These are phyloP conservation scores for Parastagonospora nodorum DNA, from an alignment of 2,329 filamentous ascomycete species.

Conservation along the genomic window DNA sequence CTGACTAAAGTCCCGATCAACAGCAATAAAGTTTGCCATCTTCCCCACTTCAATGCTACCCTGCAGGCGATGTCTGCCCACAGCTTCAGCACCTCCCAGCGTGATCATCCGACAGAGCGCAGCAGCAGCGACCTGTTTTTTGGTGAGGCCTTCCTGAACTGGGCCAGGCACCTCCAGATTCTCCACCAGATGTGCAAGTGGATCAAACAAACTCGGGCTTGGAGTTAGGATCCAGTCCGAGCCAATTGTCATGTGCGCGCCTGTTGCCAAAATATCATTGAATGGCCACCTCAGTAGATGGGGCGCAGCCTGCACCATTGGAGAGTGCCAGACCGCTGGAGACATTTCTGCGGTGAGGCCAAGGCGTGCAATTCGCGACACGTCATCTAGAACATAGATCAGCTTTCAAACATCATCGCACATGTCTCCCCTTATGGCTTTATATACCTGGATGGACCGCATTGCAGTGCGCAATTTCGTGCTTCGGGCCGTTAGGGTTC, in stretches of 20 bases:
- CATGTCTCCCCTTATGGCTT: not conserved
- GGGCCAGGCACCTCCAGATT: not conserved
- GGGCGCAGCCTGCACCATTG: conserved; percentile 25
- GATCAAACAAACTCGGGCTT: conserved; percentile 19
- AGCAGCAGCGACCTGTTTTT: conserved; percentile 15
- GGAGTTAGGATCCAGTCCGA: conserved; percentile 26
- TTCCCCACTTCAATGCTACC: conserved; percentile 41
- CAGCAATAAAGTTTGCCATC: conserved; percentile 39
- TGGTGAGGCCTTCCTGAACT: conserved; percentile 4
- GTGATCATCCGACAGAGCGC: conserved; percentile 31
- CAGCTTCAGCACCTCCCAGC: conserved; percentile 33
- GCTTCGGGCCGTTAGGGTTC: conserved; percentile 33
- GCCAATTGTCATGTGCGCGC: conserved; percentile 39
- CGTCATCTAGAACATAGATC: not conserved
- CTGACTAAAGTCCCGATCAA: conserved; percentile 35
- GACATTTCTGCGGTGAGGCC: conserved; percentile 45
- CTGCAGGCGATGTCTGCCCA: conserved; percentile 26
- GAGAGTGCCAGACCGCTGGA: conserved; percentile 20
- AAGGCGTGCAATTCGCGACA: conserved; percentile 15
- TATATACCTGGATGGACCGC: conserved; percentile 19
- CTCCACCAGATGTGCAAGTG: conserved; percentile 16
- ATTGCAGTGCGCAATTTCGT: conserved; percentile 41
- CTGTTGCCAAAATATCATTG: conserved; percentile 26
- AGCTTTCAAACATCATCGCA: not conserved
- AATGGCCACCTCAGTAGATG: conserved; percentile 36